phyloP scores from a whole-genome alignment of 2,329 filamentous ascomycete species.

The Diplodia seriata region DNA sequence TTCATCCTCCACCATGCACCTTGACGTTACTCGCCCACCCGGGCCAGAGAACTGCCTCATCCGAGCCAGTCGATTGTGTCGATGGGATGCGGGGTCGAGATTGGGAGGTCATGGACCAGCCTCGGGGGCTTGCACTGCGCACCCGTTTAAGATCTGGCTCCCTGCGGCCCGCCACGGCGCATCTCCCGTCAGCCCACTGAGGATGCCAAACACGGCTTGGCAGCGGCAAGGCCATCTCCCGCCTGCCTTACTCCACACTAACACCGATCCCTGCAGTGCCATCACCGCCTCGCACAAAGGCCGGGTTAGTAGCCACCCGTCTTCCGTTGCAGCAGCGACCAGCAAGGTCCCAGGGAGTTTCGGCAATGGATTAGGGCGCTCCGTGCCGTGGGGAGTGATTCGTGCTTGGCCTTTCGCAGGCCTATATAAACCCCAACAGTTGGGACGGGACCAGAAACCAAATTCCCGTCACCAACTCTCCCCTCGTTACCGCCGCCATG shows the following conservation, averaged over 20 bases:
- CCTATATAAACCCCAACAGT: background rate
- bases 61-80: slow-evolving; percentile 5
- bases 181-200: background rate
- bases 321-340: background rate
- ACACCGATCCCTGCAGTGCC: background rate
- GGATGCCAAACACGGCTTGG: background rate
- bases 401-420: background rate
- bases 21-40: background rate
- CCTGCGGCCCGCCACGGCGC: slow-evolving; percentile 1
- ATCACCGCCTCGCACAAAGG: background rate
- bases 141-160: background rate
- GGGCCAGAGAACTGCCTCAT: background rate
- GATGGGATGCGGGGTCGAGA: slow-evolving; percentile 8
- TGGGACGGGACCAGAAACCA: background rate
- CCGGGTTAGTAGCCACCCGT: too few relatives aligned
- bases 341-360: background rate
- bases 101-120: background rate
- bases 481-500: background rate
- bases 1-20: background rate
- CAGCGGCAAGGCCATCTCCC: background rate
- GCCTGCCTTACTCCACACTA: background rate
- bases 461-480: background rate
- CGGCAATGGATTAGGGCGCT: background rate
- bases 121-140: background rate
- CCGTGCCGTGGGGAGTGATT: background rate